Percentiles rank a stretch among this genome's conserved stretches.
These are phyloP conservation scores for Claviceps sorghi DNA, from an alignment of 2,329 filamentous ascomycete genomes.

Conservation along the genomic window DNA sequence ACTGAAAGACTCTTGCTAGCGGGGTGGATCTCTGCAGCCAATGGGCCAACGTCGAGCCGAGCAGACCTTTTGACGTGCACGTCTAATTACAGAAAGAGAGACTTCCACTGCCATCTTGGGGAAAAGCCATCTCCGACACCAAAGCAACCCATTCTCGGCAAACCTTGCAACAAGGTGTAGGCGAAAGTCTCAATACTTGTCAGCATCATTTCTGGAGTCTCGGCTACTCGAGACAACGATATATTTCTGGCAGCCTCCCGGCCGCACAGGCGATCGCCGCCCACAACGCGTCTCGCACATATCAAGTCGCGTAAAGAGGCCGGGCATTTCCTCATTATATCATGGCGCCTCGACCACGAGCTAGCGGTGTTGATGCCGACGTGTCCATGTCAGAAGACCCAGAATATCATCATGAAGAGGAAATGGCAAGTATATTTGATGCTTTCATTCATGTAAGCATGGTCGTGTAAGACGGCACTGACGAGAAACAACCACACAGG, in stretches of 20 bases:
- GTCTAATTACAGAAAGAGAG: constrained; percentile 13
- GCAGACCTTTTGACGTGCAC: constrained; percentile 16
- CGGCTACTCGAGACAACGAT: background rate
- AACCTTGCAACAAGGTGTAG: constrained; percentile 1
- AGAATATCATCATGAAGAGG: constrained; percentile 29
- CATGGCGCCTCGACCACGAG: constrained; percentile 42
- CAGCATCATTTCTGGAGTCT: background rate
- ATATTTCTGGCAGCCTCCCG: background rate
- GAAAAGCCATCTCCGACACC: constrained; percentile 18
- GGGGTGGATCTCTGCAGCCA: constrained; percentile 15
- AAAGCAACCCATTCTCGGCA: constrained; percentile 6
- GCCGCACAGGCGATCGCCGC: constrained; percentile 3
- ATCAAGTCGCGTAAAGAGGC: constrained; percentile 39
- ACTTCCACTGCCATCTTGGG: constrained; percentile 15
- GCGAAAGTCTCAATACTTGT: background rate
- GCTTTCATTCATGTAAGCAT: background rate
- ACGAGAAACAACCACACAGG: constrained; percentile 20
- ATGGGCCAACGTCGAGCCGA: constrained; percentile 16
- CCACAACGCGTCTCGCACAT: constrained; percentile 29
- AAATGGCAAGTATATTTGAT: constrained; percentile 30
- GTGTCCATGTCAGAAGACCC: constrained; percentile 49
- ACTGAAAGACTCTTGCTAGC: constrained; percentile 4
- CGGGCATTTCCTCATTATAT: constrained; percentile 13
- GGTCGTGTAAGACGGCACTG: background rate
- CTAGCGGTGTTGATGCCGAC: constrained; percentile 41